Evolutionary conservation across 2,329 filamentous ascomycete genomes (phyloP).

Genomic region (Pestalotiopsis sp.): DNA sequence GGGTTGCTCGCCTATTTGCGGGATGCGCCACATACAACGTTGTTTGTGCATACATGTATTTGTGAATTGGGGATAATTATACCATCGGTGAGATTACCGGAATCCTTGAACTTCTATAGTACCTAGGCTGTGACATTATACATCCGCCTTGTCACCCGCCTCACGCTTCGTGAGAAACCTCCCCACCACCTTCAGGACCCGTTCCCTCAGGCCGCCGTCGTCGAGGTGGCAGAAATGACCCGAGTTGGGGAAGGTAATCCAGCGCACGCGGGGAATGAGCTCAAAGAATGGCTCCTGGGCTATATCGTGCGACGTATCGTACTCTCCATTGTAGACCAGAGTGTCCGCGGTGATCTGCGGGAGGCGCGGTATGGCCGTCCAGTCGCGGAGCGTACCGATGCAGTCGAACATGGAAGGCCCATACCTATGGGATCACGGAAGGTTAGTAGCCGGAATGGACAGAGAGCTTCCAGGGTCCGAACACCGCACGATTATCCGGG

Average conservation of each 20-base stretch:
- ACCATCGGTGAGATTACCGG: neutral
- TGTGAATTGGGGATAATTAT: too few species aligned
- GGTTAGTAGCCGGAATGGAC: neutral
- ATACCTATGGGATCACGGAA: constrained; percentile 17
- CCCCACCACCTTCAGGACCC: neutral
- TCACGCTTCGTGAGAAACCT: neutral
- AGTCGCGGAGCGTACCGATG: constrained; percentile 19
- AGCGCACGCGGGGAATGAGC: constrained; percentile 25
- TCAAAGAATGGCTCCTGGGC: constrained; percentile 26
- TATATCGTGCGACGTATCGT: constrained; percentile 28
- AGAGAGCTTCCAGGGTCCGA: too few species aligned
- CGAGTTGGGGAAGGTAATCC: constrained; percentile 22
- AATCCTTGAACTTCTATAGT: neutral
- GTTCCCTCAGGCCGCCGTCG: neutral
- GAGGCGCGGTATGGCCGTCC: constrained; percentile 23
- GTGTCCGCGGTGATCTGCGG: constrained; percentile 16
- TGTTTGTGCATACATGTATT: neutral
- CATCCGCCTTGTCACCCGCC: neutral
- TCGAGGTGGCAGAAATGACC: constrained; percentile 22
- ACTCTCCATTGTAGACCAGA: constrained; percentile 27
- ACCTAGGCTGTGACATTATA: neutral
- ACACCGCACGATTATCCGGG: too few species aligned
- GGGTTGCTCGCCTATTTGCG: neutral
- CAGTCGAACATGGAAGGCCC: constrained; percentile 21
- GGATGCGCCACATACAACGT: neutral